These are phyloP conservation scores for Blastomyces percursus DNA, from an alignment of 2,329 filamentous ascomycete species.

Conservation along the genomic window DNA sequence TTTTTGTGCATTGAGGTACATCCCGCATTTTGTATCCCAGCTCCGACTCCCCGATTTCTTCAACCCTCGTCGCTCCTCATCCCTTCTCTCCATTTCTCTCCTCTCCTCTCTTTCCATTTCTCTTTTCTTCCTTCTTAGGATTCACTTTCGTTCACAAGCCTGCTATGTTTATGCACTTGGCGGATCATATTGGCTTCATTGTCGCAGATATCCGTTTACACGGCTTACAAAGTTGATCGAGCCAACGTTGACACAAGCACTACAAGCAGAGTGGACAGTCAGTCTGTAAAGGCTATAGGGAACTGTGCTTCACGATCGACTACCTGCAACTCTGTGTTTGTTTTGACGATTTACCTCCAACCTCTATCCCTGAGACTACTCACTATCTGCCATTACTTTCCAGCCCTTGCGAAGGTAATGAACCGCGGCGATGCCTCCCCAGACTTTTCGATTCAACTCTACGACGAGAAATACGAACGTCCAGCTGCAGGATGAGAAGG, in stretches of 20 bases:
- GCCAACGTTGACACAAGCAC: not conserved
- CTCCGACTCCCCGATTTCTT: not conserved
- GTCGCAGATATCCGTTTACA: not conserved
- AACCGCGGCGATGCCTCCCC: slow-evolving; percentile 32
- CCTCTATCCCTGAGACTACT: not conserved
- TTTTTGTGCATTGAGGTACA: not conserved
- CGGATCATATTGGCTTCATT: not conserved
- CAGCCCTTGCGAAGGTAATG: not conserved
- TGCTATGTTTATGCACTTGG: not conserved
- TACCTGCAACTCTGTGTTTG: not conserved
- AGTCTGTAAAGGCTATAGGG: not conserved
- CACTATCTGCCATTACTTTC: not conserved
- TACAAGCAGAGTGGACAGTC: not conserved
- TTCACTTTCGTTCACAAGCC: not conserved
- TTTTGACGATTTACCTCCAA: not conserved
- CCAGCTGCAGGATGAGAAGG: slow-evolving; percentile 14
- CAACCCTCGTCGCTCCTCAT: not conserved
- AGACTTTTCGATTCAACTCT: slow-evolving; percentile 30
- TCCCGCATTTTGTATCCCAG: not conserved
- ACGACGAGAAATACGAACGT: slow-evolving; percentile 17
- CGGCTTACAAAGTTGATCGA: not conserved
- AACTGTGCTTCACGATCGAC: not conserved
- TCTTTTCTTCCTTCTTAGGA: not conserved
- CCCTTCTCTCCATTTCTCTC: not conserved
- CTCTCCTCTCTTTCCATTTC: not conserved